A percentile compares a stretch with the other conserved stretches of the same genome.
phyloP scores from a whole-genome alignment of 805 yeast genomes.

The Nakazawaea ernobii region DNA sequence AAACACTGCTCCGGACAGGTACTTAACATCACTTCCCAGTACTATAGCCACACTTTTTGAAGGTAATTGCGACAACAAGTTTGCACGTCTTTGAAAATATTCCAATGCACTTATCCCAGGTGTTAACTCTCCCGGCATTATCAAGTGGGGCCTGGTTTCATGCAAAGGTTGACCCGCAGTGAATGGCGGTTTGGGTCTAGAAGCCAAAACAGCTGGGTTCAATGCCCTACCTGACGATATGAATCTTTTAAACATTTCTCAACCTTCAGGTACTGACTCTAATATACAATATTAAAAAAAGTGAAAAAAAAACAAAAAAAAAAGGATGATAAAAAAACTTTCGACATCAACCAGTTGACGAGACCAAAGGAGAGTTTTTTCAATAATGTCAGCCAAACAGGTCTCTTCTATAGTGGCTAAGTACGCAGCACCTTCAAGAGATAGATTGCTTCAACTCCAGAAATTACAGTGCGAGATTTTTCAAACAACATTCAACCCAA shows the following conservation, averaged over 20 bases:
- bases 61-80: slow-evolving; percentile 54
- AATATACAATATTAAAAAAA: neutral
- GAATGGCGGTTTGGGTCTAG: slow-evolving; percentile 16
- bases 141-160: slow-evolving; percentile 76
- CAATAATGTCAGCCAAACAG: slow-evolving; percentile 9
- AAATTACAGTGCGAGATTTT: slow-evolving; percentile 62
- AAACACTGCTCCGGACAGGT: slow-evolving; percentile 86
- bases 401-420: neutral
- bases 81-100: slow-evolving; percentile 64
- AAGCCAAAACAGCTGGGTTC: slow-evolving; percentile 1
- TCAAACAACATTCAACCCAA: slow-evolving; percentile 67
- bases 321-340: neutral
- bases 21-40: slow-evolving; percentile 67
- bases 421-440: slow-evolving; percentile 28
- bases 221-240: neutral
- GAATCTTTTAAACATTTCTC: neutral
- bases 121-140: slow-evolving; percentile 75
- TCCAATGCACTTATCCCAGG: slow-evolving; percentile 85
- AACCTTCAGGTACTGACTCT: neutral
- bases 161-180: slow-evolving; percentile 80
- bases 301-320: neutral
- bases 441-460: slow-evolving; percentile 50
- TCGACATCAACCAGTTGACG: neutral
- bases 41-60: slow-evolving; percentile 64
- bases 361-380: neutral